Conservation (phyloP, 2,329 filamentous ascomycete species). For the Allantophomopsis lycopodina region DNA sequence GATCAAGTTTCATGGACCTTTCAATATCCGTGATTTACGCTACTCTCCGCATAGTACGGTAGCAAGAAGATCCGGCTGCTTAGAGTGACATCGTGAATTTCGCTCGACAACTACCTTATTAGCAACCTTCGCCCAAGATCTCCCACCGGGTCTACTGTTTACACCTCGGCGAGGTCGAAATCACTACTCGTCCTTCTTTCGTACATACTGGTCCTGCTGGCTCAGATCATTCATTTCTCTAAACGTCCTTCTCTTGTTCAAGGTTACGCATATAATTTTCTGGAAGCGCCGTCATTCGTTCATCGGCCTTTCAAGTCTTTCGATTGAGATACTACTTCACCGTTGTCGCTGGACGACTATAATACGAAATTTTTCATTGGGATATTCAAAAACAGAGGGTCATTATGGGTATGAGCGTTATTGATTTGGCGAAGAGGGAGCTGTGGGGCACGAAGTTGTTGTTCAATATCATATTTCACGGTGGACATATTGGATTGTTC, state of each 20-base stretch:
- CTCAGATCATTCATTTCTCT: conserved; percentile 37
- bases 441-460: conserved; percentile 57
- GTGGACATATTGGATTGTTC: conserved; percentile 66
- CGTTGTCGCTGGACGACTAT: conserved; percentile 41
- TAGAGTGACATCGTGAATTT: neutral
- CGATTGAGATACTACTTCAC: conserved; percentile 11
- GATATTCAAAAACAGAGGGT: too few relatives aligned
- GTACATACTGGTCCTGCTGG: conserved; percentile 37
- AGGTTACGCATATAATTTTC: conserved; percentile 19
- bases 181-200: conserved; percentile 25
- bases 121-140: too few relatives aligned
- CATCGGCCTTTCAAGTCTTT: conserved; percentile 13
- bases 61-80: conserved; percentile 9
- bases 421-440: conserved; percentile 39
- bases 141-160: conserved; percentile 2
- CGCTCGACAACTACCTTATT: too few relatives aligned
- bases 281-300: conserved; percentile 11
- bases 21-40: conserved; percentile 9
- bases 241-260: conserved; percentile 15
- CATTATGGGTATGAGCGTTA: conserved; percentile 11
- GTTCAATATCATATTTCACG: conserved; percentile 76
- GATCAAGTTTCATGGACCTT: conserved; percentile 12
- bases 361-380: too few relatives aligned
- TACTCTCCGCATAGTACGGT: conserved; percentile 8
- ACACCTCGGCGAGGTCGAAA: conserved; percentile 29